Base-by-base conservation (phyloP, 345 rosid genomes). In the Eucalyptus dawsonii region DNA sequence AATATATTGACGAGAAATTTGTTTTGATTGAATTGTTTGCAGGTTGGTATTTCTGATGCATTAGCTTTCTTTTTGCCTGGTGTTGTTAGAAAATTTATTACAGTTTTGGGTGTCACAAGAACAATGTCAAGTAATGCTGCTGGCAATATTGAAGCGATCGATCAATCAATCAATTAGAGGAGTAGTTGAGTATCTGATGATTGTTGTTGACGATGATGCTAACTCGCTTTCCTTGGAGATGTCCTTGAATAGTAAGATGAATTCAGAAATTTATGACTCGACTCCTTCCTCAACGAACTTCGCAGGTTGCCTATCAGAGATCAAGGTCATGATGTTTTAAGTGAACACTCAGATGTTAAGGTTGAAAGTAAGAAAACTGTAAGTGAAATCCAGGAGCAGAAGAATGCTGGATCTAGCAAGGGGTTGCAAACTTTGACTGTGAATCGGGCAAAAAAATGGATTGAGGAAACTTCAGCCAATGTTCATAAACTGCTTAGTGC, bases 31-130 rank as follows among this genome's bases (percentile, higher is more conserved):
- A 40, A 58, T 58, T 80, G 90, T 87, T 87, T 93, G 91, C 92
- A 97, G 99, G 95, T 97, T 88, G 99, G 99, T 54, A 93, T 92
- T 89, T 96, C 98, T 81, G 98, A 97, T 94, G 96, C 96, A 50
- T 92, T 97, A 93, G 98, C 97, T 89, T 97, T 96, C 95, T 97
- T 95, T 91, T 93, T 97, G 89, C 99, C 99, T 89, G 99, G 98
- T 90, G 98, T 94, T 89, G 94, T 96, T 88, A 97, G 99, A 92
- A 98, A 97, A 89, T 93, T 96, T 90, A 91, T 94, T 50, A 95
- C 94, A 94, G 98, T 97, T 87, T 91, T 96, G 91, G 95, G 94
- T 92, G 93, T 94, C 88, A 92, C 97, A 16, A 96, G 95, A 89
- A 91, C 94, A 87, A 95, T 95, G 96, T 94, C 94, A 83, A 97